These are phyloP conservation scores for Populus pruinosa DNA, from an alignment of 345 rosid genomes.

Conservation along the genomic window DNA sequence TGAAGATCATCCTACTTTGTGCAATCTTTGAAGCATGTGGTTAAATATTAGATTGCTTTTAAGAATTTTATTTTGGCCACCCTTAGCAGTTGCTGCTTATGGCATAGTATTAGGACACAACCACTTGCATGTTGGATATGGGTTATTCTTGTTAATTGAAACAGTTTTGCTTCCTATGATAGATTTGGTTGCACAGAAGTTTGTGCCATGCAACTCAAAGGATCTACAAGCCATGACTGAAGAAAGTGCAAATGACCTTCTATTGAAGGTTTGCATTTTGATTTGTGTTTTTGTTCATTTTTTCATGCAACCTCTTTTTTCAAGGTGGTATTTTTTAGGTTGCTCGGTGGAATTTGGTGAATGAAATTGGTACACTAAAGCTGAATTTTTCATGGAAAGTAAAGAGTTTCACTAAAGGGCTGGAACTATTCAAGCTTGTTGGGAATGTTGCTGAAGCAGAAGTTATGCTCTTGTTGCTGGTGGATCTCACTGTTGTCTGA, in stretches of 20 bases:
- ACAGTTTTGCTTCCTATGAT: slow-evolving; percentile 12
- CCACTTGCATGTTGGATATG: background rate
- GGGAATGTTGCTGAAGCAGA: slow-evolving; percentile 83
- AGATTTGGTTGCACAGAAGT: slow-evolving; percentile 78
- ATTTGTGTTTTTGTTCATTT: background rate
- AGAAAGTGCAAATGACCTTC: slow-evolving; percentile 54
- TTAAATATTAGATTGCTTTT: background rate
- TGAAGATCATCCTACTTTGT: background rate
- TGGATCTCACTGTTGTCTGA: background rate
- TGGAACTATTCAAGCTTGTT: slow-evolving; percentile 72
- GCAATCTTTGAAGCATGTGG: background rate
- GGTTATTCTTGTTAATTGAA: slow-evolving; percentile 8
- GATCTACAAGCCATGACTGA: slow-evolving; percentile 77
- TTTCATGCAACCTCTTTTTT: background rate
- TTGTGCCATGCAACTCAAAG: slow-evolving; percentile 83
- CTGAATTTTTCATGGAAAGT: slow-evolving; percentile 61
- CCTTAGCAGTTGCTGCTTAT: background rate
- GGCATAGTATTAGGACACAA: background rate
- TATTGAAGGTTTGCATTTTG: slow-evolving; percentile 52
- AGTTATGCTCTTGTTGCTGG: slow-evolving; percentile 37
- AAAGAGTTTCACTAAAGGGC: slow-evolving; percentile 79
- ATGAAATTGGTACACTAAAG: slow-evolving; percentile 67
- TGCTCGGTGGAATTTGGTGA: slow-evolving; percentile 72
- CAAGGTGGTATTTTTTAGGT: slow-evolving; percentile 42
- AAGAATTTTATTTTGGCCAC: background rate